Evolutionary conservation across 768 basidiomycete genomes (phyloP), one percentile per base, ranked within the genome.

Genomic region (Mycena galericulata): DNA sequence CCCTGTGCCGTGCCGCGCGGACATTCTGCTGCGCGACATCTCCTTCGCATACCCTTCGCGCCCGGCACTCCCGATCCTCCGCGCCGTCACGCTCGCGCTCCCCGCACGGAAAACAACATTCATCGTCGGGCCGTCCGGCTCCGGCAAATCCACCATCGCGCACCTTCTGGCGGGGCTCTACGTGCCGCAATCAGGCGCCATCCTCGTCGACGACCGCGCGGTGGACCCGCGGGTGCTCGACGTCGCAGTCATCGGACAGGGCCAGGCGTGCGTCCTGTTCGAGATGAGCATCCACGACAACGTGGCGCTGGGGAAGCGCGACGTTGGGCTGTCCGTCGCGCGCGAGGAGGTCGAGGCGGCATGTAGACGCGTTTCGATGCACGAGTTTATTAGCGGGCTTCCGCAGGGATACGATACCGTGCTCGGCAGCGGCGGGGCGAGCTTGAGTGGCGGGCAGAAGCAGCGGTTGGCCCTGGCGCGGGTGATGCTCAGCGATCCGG

Each of bases 391-490:
- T 6, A 79, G 82, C 18, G 93, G 91, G 61, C 80, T 99, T n/a
- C 95, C 94, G 0, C 86, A 91, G 4, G 95, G 96, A 0, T 98
- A 98, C 72, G 93, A 97, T 51, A 97, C 96, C 0, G 79, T 84
- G 32, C 80, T 98, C 3, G 94, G 93, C 0, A 88, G 82, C 26
- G 88, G 86, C 30, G 97, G 96, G 2, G 87, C 92, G 3, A 89
- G 86, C 47, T 79, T 97, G 72, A 95, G 93, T 69, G 97, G 97
- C 17, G 97, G 97, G 3, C 98, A 99, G 84, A 89, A 89, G 72
- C 97, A 99, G 81, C 80, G 97, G 11, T 76, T 99, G 30, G 94
- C 95, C 9, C 89, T 99, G 64, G 97, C 97, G 0, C 83, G 97
- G 55, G 97, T 95, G 1, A 86, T 88, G 65, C 79, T 99, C 61